These are phyloP conservation scores for Cladochytrium replicatum DNA, from an alignment of 192 early-diverging fungal genomes.

Conservation along the genomic window DNA sequence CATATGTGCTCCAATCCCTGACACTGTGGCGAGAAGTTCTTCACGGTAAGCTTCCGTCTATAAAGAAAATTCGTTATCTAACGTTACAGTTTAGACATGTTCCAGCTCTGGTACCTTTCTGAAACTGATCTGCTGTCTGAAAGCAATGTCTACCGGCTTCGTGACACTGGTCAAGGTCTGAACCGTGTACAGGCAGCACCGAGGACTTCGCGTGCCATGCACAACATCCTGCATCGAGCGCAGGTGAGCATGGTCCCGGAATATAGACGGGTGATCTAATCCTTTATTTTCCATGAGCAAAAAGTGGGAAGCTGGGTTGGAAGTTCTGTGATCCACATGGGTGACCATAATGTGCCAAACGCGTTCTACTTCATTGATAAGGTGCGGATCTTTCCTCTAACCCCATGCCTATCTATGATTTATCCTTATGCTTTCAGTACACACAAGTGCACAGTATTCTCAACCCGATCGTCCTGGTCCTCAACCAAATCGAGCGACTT, in stretches of 20 bases:
- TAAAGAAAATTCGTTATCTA: too few relatives aligned
- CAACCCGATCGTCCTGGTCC: constrained; percentile 67
- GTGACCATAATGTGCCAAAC: constrained; percentile 98
- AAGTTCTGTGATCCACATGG: constrained; percentile 90
- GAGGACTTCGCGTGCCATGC: constrained; percentile 71
- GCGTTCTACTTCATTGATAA: constrained; percentile 97
- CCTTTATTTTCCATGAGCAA: too few relatives aligned
- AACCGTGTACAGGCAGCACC: constrained; percentile 90
- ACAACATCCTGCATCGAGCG: constrained; percentile 78
- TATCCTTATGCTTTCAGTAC: constrained; percentile 41
- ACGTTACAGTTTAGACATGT: constrained; percentile 67
- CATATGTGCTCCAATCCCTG: constrained; percentile 87
- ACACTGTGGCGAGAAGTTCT: constrained; percentile 92
- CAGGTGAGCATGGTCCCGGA: too few relatives aligned
- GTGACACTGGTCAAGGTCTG: constrained; percentile 95
- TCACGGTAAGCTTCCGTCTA: constrained; percentile 53
- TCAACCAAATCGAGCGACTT: constrained; percentile 62
- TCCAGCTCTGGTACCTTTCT: constrained; percentile 84
- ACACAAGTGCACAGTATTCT: constrained; percentile 96
- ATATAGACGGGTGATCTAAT: too few relatives aligned
- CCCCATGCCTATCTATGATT: too few relatives aligned
- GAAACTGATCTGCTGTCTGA: constrained; percentile 77
- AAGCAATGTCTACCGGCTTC: constrained; percentile 73
- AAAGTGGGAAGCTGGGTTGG: constrained; percentile 86
- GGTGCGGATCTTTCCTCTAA: too few relatives aligned